phyloP scores from a whole-genome alignment of 148 eudicot species.

The Vaccinium macrocarpon region DNA sequence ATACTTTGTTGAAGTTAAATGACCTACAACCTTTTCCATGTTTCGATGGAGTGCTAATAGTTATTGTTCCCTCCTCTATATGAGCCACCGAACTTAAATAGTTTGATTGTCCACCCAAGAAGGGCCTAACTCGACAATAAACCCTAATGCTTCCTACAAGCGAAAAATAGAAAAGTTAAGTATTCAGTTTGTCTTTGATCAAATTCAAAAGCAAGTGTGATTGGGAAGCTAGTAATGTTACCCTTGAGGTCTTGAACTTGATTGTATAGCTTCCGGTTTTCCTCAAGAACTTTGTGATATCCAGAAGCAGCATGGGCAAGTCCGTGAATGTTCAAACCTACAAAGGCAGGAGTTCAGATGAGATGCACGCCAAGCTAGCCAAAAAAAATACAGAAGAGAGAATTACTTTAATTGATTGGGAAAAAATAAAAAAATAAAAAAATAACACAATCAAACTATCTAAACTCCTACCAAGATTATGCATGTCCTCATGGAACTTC shows the following conservation, averaged over 20 bases:
- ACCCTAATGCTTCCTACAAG: conserved; percentile 86
- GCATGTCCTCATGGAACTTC: conserved; percentile 81
- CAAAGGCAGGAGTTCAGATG: neutral
- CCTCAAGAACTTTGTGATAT: conserved; percentile 92
- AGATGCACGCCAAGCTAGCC: neutral
- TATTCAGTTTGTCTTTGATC: conserved; percentile 4
- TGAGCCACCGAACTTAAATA: conserved; percentile 56
- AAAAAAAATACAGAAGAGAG: neutral
- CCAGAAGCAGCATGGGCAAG: conserved; percentile 97
- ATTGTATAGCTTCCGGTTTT: conserved; percentile 90
- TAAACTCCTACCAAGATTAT: conserved; percentile 62
- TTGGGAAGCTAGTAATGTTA: conserved; percentile 23
- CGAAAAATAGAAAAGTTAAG: neutral
- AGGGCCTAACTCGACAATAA: conserved; percentile 94
- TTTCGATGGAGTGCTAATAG: conserved; percentile 65
- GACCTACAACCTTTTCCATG: conserved; percentile 75
- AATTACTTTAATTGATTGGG: neutral
- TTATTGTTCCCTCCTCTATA: conserved; percentile 81
- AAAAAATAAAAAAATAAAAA: conserved; percentile 6
- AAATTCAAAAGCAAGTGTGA: neutral
- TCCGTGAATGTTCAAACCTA: conserved; percentile 77
- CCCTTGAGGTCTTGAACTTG: conserved; percentile 99
- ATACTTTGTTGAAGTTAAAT: conserved; percentile 89
- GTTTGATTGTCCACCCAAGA: conserved; percentile 60
- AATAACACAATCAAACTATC: neutral